Evolutionary conservation across 176 grass and related monocot genomes (phyloP).

Genomic region (Puccinellia tenuiflora): DNA sequence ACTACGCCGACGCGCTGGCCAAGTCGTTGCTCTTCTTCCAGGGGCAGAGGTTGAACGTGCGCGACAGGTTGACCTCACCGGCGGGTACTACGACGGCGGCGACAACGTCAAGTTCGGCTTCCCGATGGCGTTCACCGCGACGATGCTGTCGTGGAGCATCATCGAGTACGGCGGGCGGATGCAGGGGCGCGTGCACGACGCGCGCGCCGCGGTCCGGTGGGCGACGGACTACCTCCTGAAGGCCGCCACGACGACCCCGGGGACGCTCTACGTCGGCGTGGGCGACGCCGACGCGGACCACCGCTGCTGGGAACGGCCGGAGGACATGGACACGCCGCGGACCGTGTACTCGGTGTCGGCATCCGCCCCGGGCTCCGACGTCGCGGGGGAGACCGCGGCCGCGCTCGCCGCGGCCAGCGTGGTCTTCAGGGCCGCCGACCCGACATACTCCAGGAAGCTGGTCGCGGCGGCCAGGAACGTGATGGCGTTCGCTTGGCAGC

Average conservation of each 20-base stretch:
- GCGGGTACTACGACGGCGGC: constrained; percentile 89
- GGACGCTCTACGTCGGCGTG: constrained; percentile 71
- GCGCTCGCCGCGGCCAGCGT: constrained; percentile 60
- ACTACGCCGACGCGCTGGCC: constrained; percentile 67
- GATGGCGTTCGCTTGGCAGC: constrained; percentile 49
- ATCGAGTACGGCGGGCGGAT: constrained; percentile 63
- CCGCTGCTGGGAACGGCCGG: constrained; percentile 74
- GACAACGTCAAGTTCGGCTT: constrained; percentile 92
- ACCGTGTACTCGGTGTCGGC: constrained; percentile 64
- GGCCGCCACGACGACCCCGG: constrained; percentile 44
- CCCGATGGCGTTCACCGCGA: constrained; percentile 83
- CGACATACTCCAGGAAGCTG: constrained; percentile 33
- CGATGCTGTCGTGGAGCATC: constrained; percentile 69
- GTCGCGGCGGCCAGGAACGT: constrained; percentile 37
- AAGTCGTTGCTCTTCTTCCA: constrained; percentile 88
- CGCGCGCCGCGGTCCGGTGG: constrained; percentile 61
- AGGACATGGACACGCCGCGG: constrained; percentile 86
- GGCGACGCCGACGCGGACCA: constrained; percentile 77
- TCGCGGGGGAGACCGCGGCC: constrained; percentile 68
- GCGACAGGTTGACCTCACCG: constrained; percentile 60
- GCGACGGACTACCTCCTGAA: constrained; percentile 81
- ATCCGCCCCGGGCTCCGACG: constrained; percentile 56
- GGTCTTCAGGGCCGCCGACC: constrained; percentile 36
- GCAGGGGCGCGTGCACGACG: constrained; percentile 15
- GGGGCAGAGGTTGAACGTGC: constrained; percentile 60